Evolutionary conservation across 257 asterid genomes (phyloP).

Genomic region (Plantago elongata): DNA sequence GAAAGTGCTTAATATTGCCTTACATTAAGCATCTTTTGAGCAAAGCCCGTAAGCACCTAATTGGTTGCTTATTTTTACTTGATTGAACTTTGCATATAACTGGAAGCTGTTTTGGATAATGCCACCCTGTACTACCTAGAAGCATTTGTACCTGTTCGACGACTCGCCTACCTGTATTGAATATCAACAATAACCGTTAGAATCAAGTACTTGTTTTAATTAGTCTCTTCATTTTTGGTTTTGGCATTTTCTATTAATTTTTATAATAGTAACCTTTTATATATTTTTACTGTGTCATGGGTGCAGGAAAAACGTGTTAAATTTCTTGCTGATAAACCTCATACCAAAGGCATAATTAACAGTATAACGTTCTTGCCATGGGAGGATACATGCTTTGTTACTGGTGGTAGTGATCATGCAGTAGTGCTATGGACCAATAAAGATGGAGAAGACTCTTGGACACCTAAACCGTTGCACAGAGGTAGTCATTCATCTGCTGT

Average conservation of each 20-base stretch:
- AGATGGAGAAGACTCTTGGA: conserved; percentile 62
- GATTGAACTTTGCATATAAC: no score
- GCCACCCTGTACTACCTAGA: no score
- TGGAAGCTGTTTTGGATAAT: no score
- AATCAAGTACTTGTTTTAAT: no score
- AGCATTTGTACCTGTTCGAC: no score
- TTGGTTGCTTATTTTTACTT: no score
- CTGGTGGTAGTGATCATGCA: conserved; percentile 93
- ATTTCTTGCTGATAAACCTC: conserved; percentile 75
- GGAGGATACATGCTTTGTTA: conserved; percentile 65
- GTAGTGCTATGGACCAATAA: conserved; percentile 75
- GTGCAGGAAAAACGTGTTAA: conserved; percentile 46
- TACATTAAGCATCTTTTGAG: no score
- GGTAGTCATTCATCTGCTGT: conserved; percentile 76
- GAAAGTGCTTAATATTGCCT: no score
- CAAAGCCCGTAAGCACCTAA: no score
- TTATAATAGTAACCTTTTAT: background rate
- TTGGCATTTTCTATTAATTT: background rate
- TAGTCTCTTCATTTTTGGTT: no score
- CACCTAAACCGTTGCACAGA: conserved; percentile 52
- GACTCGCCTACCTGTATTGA: background rate
- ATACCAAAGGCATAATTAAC: conserved; percentile 76
- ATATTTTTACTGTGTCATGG: conserved; percentile 13
- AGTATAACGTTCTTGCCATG: conserved; percentile 83
- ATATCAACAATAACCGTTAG: background rate